A percentile compares a stretch with the other conserved stretches of the same genome.
Evolutionary conservation across 164 flowering plant species (phyloP).

Genomic region (Piper betle): DNA sequence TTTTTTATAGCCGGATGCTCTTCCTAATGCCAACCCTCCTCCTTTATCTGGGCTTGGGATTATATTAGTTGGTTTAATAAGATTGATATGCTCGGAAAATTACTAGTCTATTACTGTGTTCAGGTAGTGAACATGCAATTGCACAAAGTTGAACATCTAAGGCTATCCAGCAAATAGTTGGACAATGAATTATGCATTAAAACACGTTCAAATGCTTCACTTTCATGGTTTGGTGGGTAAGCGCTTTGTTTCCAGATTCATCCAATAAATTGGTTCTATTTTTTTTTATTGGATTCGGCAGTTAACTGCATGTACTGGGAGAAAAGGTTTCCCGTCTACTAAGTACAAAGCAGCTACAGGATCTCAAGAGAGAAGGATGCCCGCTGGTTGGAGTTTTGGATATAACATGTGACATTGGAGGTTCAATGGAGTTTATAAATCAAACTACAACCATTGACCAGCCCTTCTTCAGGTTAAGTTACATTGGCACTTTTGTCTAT

Average conservation of each 20-base stretch:
- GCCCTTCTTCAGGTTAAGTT: conserved; percentile 79
- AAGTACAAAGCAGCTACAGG: conserved; percentile 62
- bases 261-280: background rate
- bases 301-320: conserved; percentile 99
- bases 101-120: too few species aligned
- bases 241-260: background rate
- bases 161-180: background rate
- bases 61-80: background rate
- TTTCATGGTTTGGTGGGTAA: too few species aligned
- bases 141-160: background rate
- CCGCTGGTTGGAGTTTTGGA: conserved; percentile 84
- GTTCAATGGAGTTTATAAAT: conserved; percentile 89
- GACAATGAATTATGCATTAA: too few species aligned
- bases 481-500: too few species aligned
- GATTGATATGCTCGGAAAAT: background rate
- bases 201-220: too few species aligned
- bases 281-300: conserved; percentile 16
- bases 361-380: conserved; percentile 43
- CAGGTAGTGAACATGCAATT: background rate
- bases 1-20: too few species aligned
- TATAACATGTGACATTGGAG: conserved; percentile 92
- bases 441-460: conserved; percentile 73
- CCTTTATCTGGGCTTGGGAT: too few species aligned
- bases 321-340: conserved; percentile 80
- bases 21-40: too few species aligned